Evolutionary conservation across 768 basidiomycete species (phyloP), one percentile per base, ranked within the genome.

Genomic region (Mycena vulgaris): DNA sequence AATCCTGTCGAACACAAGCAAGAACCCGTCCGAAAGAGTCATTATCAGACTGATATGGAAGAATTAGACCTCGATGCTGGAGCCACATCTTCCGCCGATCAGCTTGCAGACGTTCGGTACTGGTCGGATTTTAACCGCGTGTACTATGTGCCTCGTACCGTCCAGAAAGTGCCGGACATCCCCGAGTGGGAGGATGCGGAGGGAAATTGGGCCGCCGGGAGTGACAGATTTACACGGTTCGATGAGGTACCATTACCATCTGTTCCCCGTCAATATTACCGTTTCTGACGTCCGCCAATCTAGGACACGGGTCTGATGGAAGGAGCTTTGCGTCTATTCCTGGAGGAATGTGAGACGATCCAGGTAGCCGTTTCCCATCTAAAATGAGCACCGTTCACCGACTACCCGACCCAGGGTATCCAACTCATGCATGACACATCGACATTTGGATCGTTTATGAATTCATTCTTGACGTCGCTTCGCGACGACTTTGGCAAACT

Each of bases 301-400:
- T 65, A 94, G 93, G 87, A 89, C 49, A 80, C 80, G n/a, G 87
- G 86, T 57, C 75, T 94, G 55, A 90, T 93, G 88, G 93, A 95
- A 48, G 89, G 87, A 6, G 83, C 89, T 16, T 82, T 95, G 59
- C 87, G 94, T 21, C 81, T 85, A 19, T 87, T 92, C 63, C 84
- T 93, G 6, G 94, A 95, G 76, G 93, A 94, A 72, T 93, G 92
- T 75, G 87, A 94, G 76, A 86, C 87, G 59, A 83, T 92, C 17
- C 94, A 94, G 88, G 93, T 92, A 71, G 62, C 58, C 52, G 37
- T 57, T n/a, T 25, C 25, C 17, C 40, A 33, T 48, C 23, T 55
- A 14, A 25, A 62, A 28, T 28, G 31, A 17, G 30, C 14, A 39
- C 25, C 28, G 6, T 49, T 42, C 57, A 53, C 48, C 33, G 39